Base-by-base conservation (phyloP, 2,329 filamentous ascomycete species). In the Aspergillus awamori region DNA sequence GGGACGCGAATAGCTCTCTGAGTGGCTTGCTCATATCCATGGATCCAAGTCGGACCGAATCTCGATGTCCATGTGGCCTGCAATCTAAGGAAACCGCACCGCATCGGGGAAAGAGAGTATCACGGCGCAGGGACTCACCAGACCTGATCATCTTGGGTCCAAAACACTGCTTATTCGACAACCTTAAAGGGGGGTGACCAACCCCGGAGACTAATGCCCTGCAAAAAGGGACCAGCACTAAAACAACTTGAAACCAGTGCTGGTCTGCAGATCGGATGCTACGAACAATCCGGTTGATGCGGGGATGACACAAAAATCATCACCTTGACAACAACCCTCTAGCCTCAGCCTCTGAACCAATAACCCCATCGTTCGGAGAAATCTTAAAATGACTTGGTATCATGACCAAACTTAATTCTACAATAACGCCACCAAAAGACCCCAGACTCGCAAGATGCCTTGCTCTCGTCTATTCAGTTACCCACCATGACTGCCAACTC, bases 71-170 rank as follows among this genome's bases (percentile, higher is more conserved):
- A 59, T 59, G 57, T 59, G 57, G 57, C 24, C 39, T 28, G 43
- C 17, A 30, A 10, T 11, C 28, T 20, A 30, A 30, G 28, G 28
- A 30, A 30, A 30, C 28, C 28, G 2, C 28, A 10, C 28, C 28
- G 28, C 28, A 28, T 22, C 41, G 7, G 38, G 24, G n/a, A 36
- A 55, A 13, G 53, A 30, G 5, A 17, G 39, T 41, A 24, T 17
- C 53, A 56, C 43, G 11, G 39, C 22, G 47, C 52, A 56, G 47
- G 49, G 38, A 45, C 61, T 61, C 65, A 66, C 51, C 62, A 53
- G 65, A 66, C 64, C 57, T 38, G 59, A 59, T 67, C 65, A 67
- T 58, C 56, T 56, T 52, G 48, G 11, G 13, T 17, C 38, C 49
- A 55, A 57, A 47, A 15, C 52, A 54, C 45, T 55, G 54, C 55